Base-by-base conservation (phyloP, 2,329 filamentous ascomycete species). In the Clonostachys solani region DNA sequence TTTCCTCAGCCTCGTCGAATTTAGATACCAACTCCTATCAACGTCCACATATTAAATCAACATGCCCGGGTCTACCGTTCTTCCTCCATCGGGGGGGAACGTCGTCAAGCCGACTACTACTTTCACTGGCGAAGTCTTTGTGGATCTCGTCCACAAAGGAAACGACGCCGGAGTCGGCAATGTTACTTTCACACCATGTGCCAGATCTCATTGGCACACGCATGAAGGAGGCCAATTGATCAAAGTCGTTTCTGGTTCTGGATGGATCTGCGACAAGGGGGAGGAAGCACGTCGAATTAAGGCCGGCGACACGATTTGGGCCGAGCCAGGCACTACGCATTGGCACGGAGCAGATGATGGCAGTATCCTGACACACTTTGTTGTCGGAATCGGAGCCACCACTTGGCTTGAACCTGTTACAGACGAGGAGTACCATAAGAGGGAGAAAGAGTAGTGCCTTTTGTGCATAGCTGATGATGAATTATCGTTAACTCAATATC, bases 201-300 rank as follows among this genome's bases (percentile, higher is more conserved):
- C 69, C 1, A 62, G 69, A 17, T 73, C 69, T 6, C 59, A 69
- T 55, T 73, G 71, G 71, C 70, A 73, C 55, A 64, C 60, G 1
- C 71, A 74, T 51, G 66, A 70, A 44, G 56, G 63, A n/a, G 71
- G 69, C 5, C 71, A 73, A 53, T 56, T 73, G 33, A 55, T 73
- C 34, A 58, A 63, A 33, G 68, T 72, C 3, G 57, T 65, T 15
- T 58, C 65, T 4, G 70, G 70, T 0, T 58, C 56, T 8, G 70
- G 69, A 8, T 66, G 71, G 60, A 60, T 73, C 18, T 73, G 71
- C 49, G 67, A 71, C 18, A 64, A 63, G 36, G 70, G 68, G 2
- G 60, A 61, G 18, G 54, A 56, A 43, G 66, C 68, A 4, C 51
- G 57, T 45, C 52, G 59, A 15, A 53, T 74, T 46, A 58, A 60